Conservation (phyloP, 2,329 filamentous ascomycete species). For the Aspergillus alliaceus region DNA sequence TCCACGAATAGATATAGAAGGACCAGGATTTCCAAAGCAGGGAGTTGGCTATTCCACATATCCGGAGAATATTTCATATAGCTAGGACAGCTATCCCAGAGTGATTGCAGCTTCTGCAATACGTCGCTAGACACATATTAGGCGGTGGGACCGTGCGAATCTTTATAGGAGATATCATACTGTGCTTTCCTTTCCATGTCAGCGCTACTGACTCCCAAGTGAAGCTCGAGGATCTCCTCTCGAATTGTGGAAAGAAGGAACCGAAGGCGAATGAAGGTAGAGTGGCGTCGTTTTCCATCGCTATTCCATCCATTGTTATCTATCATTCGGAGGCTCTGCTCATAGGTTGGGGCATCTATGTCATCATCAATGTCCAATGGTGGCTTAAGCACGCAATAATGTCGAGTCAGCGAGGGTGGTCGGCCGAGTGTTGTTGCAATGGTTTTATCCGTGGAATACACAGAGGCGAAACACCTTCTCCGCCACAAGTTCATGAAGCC, state of each 20-base stretch:
- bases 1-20: neutral
- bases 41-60: neutral
- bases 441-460: constrained; percentile 1
- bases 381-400: constrained; percentile 2
- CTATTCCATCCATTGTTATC: neutral
- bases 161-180: neutral
- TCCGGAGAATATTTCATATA: neutral
- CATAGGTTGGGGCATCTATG: neutral
- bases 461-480: neutral
- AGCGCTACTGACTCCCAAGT: neutral
- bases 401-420: neutral
- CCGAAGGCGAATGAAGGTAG: neutral
- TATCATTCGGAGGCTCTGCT: neutral
- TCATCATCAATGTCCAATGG: constrained; percentile 4
- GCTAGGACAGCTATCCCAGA: neutral
- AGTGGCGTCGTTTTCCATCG: neutral
- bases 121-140: neutral
- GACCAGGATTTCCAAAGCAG: neutral
- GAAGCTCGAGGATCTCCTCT: constrained; percentile 2
- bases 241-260: neutral
- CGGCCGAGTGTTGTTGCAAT: constrained; percentile 2
- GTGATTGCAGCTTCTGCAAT: neutral
- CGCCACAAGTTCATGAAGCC: constrained; percentile 2
- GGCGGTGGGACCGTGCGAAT: too few species aligned
- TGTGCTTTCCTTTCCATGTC: neutral